Percentiles rank a stretch among this genome's conserved stretches.
phyloP scores from a whole-genome alignment of 495 filamentous ascomycete genomes.

The Aspergillus hancockii region DNA sequence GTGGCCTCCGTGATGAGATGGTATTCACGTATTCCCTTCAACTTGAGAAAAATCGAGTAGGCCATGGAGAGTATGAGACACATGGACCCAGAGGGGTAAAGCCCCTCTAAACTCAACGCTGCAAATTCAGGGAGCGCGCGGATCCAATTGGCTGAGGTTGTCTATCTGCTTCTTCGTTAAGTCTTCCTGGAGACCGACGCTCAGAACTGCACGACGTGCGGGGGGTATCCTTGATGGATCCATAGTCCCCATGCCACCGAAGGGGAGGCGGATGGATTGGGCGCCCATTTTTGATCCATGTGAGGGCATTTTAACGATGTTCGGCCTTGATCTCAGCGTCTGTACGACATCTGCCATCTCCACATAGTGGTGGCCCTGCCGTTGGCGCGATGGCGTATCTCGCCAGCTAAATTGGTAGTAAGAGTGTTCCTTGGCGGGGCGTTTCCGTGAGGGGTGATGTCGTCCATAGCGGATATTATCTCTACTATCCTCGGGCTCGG shows the following conservation, averaged over 20 bases:
- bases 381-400: slow-evolving; percentile 2
- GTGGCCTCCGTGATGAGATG: neutral
- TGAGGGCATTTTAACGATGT: neutral
- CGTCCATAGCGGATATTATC: slow-evolving; percentile 1
- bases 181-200: slow-evolving; percentile 17
- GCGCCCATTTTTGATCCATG: slow-evolving; percentile 3
- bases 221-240: slow-evolving; percentile 13
- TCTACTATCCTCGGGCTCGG: slow-evolving; percentile 8
- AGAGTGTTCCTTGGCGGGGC: neutral
- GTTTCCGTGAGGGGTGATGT: no score
- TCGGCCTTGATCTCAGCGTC: neutral
- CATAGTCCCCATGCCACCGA: slow-evolving; percentile 10
- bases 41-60: slow-evolving; percentile 9
- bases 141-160: slow-evolving; percentile 16
- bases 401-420: neutral
- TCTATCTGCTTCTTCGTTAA: slow-evolving; percentile 14
- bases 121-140: slow-evolving; percentile 11
- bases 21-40: slow-evolving; percentile 3
- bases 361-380: slow-evolving; percentile 2
- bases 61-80: slow-evolving; percentile 17
- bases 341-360: slow-evolving; percentile 6
- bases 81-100: slow-evolving; percentile 11
- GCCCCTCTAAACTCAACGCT: slow-evolving; percentile 13
- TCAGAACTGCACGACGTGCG: slow-evolving; percentile 18
- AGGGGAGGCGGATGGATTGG: slow-evolving; percentile 14